phyloP scores from a whole-genome alignment of 495 filamentous ascomycete genomes.

The Aspergillus cavernicola region DNA sequence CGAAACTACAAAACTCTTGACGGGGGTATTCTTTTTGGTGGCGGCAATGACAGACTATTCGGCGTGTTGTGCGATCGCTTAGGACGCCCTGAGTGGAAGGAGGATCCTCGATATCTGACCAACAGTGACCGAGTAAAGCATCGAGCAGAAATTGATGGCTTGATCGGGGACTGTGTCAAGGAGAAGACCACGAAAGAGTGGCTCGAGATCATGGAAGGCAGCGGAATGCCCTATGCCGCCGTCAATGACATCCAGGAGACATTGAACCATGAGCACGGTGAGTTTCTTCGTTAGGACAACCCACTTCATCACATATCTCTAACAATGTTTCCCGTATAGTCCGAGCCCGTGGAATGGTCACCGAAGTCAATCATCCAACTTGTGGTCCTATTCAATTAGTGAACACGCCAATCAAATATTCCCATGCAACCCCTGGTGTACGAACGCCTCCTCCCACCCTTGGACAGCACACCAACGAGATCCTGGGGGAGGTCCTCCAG shows the following conservation, averaged over 20 bases:
- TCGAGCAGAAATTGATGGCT: slow-evolving; percentile 65
- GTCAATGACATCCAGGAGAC: slow-evolving; percentile 88
- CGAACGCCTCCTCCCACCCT: slow-evolving; percentile 78
- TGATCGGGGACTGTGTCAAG: slow-evolving; percentile 70
- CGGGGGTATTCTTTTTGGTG: slow-evolving; percentile 87
- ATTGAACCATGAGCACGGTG: slow-evolving; percentile 77
- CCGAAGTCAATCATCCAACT: slow-evolving; percentile 73
- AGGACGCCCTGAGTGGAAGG: slow-evolving; percentile 74
- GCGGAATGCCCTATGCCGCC: slow-evolving; percentile 91
- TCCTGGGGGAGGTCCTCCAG: slow-evolving; percentile 65
- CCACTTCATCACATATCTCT: background rate
- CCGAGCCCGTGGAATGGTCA: slow-evolving; percentile 80
- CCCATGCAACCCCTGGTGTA: slow-evolving; percentile 72
- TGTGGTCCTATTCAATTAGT: slow-evolving; percentile 87
- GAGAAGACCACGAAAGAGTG: slow-evolving; percentile 86
- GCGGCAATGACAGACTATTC: slow-evolving; percentile 90
- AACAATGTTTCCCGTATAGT: slow-evolving; percentile 43
- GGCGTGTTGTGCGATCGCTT: slow-evolving; percentile 79
- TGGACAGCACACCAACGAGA: slow-evolving; percentile 89
- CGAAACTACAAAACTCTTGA: slow-evolving; percentile 88
- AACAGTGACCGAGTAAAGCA: slow-evolving; percentile 83
- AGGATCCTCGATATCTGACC: slow-evolving; percentile 66
- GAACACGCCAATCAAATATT: slow-evolving; percentile 96
- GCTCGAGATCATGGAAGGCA: slow-evolving; percentile 81
- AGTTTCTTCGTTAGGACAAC: slow-evolving; percentile 12